Percentiles rank a stretch among this genome's conserved stretches.
These are phyloP conservation scores for Lactifluus piperatus DNA, from an alignment of 768 basidiomycete genomes.

Conservation along the genomic window DNA sequence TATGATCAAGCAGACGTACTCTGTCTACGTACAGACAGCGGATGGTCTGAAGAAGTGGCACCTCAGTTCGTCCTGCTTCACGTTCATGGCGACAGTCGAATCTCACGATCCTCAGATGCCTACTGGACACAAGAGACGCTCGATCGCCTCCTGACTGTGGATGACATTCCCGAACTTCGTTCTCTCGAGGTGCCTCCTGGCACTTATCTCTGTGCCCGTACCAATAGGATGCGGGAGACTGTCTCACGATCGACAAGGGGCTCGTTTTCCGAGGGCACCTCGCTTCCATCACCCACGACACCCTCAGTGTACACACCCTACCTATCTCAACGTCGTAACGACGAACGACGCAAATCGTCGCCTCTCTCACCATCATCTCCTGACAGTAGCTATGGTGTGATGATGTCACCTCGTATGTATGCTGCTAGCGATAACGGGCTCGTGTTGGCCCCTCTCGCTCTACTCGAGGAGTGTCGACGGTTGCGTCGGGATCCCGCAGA, in stretches of 20 bases:
- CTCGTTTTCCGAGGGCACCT: constrained; percentile 1
- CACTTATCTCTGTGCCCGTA: constrained; percentile 57
- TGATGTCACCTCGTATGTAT: neutral
- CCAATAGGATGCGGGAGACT: constrained; percentile 23
- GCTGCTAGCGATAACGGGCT: neutral
- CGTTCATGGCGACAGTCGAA: neutral
- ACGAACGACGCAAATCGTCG: neutral
- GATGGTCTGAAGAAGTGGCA: constrained; percentile 31
- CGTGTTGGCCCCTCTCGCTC: constrained; percentile 12
- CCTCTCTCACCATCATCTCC: constrained; percentile 3
- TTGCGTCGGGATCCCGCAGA: constrained; percentile 11
- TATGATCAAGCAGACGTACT: constrained; percentile 34
- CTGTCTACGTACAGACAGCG: constrained; percentile 29
- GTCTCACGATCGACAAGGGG: constrained; percentile 9
- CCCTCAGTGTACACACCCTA: constrained; percentile 1
- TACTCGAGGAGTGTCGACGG: constrained; percentile 12
- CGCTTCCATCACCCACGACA: neutral
- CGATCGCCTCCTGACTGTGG: constrained; percentile 47
- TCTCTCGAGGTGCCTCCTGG: constrained; percentile 47
- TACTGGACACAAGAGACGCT: constrained; percentile 64
- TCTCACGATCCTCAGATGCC: constrained; percentile 41
- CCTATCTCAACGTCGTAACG: neutral
- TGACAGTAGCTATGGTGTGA: neutral
- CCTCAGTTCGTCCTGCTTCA: constrained; percentile 26
- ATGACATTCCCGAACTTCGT: constrained; percentile 48